Percentiles rank a stretch among this genome's conserved stretches.
Evolutionary conservation across 495 filamentous ascomycete species (phyloP).

Genomic region (Penicillium crystallinum): DNA sequence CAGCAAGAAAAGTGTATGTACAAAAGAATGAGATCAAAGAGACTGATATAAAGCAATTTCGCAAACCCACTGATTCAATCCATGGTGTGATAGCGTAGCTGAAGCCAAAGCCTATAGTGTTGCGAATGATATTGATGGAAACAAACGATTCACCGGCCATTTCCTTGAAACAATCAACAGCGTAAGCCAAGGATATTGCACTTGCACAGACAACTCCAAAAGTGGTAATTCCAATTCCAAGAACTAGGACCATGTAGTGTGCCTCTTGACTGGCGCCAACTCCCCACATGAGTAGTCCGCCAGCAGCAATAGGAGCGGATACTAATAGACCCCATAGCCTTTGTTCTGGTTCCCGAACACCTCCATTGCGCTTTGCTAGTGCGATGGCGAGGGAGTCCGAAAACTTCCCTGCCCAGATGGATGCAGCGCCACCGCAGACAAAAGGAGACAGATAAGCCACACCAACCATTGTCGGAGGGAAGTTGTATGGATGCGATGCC

Average conservation of each 20-base stretch:
- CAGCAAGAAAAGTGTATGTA: neutral
- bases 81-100: neutral
- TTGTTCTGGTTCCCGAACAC: slow-evolving; percentile 33
- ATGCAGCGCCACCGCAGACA: slow-evolving; percentile 7
- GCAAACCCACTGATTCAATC: neutral
- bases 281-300: slow-evolving; percentile 12
- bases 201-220: slow-evolving; percentile 10
- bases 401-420: slow-evolving; percentile 2
- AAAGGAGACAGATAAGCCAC: slow-evolving; percentile 3
- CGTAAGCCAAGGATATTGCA: slow-evolving; percentile 15
- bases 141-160: slow-evolving; percentile 50
- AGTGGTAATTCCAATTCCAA: slow-evolving; percentile 14
- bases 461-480: neutral
- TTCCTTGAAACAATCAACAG: slow-evolving; percentile 31
- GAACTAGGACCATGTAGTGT: slow-evolving; percentile 19
- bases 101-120: slow-evolving; percentile 39
- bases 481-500: slow-evolving; percentile 10
- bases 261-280: slow-evolving; percentile 11
- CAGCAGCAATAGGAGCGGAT: slow-evolving; percentile 3
- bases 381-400: slow-evolving; percentile 20
- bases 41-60: neutral
- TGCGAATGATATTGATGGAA: slow-evolving; percentile 52
- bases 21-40: neutral
- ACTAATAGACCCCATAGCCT: slow-evolving; percentile 9
- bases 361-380: slow-evolving; percentile 25